phyloP scores from a whole-genome alignment of 2,329 filamentous ascomycete genomes.

The Didymella arachidicola region DNA sequence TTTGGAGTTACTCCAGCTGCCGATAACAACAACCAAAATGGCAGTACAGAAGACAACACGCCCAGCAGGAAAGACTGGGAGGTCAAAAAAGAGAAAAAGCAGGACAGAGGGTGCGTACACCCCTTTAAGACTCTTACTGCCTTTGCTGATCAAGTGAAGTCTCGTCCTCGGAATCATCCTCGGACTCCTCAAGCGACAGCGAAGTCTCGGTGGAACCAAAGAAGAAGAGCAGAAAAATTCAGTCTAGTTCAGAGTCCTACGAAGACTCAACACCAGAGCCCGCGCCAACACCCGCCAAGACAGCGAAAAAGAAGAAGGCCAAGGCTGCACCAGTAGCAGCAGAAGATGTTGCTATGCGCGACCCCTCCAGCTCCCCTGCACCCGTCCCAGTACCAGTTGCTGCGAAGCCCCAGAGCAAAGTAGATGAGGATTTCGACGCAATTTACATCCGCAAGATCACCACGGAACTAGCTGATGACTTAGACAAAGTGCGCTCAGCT shows the following conservation, averaged over 20 bases:
- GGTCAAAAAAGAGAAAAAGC: constrained; percentile 41
- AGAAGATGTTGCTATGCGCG: constrained; percentile 29
- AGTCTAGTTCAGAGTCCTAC: constrained; percentile 4
- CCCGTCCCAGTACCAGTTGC: constrained; percentile 10
- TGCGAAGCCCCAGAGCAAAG: constrained; percentile 13
- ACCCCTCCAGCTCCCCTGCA: constrained; percentile 21
- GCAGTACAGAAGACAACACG: constrained; percentile 29
- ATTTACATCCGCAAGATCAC: constrained; percentile 76
- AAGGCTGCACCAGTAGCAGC: constrained; percentile 6
- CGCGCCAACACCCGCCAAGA: constrained; percentile 16
- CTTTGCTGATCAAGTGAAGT: constrained; percentile 29
- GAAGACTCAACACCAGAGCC: constrained; percentile 8
- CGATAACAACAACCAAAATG: constrained; percentile 29
- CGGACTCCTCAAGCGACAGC: constrained; percentile 41
- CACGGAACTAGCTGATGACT: constrained; percentile 74
- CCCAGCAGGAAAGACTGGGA: constrained; percentile 32
- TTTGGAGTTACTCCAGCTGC: constrained; percentile 29
- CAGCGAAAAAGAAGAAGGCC: constrained; percentile 25
- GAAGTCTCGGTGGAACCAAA: constrained; percentile 34
- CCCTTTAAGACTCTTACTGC: neutral
- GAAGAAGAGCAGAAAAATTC: constrained; percentile 22
- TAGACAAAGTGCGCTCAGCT: constrained; percentile 72
- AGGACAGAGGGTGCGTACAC: constrained; percentile 37
- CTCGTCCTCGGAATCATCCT: constrained; percentile 44
- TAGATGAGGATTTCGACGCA: constrained; percentile 60